phyloP scores from a whole-genome alignment of 805 yeast genomes.

The Yarrowia sp. region DNA sequence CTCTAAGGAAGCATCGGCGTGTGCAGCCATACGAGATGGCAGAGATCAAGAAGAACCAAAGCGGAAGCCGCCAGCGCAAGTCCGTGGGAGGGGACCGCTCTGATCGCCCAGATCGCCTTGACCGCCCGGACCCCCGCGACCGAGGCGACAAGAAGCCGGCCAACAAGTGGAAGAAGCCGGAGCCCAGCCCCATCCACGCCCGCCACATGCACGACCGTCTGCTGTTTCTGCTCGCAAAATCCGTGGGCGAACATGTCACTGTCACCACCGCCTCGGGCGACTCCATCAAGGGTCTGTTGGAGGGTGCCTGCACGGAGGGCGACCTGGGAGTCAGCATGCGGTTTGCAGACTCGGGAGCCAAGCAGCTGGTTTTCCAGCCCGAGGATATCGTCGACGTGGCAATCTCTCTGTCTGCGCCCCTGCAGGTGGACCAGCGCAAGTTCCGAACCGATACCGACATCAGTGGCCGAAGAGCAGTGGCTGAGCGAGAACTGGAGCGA shows the following conservation, averaged over 20 bases:
- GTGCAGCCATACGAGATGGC: slow-evolving; percentile 38
- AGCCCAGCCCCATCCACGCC: slow-evolving; percentile 41
- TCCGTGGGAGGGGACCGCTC: slow-evolving; percentile 39
- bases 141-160: slow-evolving; percentile 35
- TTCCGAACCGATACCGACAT: slow-evolving; percentile 91
- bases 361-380: slow-evolving; percentile 55
- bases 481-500: slow-evolving; percentile 76
- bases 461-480: slow-evolving; percentile 54
- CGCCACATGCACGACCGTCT: slow-evolving; percentile 62
- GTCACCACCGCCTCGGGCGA: slow-evolving; percentile 71
- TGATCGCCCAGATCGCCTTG: slow-evolving; percentile 36
- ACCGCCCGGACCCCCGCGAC: slow-evolving; percentile 36
- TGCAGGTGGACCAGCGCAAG: slow-evolving; percentile 29
- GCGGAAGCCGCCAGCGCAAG: slow-evolving; percentile 39
- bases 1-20: slow-evolving; percentile 38
- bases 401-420: slow-evolving; percentile 24
- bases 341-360: slow-evolving; percentile 57
- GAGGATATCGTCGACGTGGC: slow-evolving; percentile 49
- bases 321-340: slow-evolving; percentile 65
- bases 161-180: slow-evolving; percentile 35
- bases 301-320: slow-evolving; percentile 54
- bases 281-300: slow-evolving; percentile 63
- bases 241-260: slow-evolving; percentile 64
- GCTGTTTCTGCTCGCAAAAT: slow-evolving; percentile 60
- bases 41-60: slow-evolving; percentile 39